Conservation (phyloP, 768 basidiomycete species). For the Phaeotremella skinneri region DNA sequence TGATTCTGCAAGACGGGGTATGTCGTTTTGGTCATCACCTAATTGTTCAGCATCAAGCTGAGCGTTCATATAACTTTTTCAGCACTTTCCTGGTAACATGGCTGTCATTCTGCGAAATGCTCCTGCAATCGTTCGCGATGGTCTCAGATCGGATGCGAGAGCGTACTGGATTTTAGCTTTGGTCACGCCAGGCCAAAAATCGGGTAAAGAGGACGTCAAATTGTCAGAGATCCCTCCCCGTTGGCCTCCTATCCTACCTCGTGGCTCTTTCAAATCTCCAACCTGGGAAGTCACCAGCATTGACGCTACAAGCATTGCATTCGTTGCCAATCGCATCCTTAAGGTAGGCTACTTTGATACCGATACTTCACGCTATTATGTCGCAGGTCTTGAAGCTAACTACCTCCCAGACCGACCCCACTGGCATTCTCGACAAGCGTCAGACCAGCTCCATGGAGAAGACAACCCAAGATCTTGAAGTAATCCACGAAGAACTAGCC, state of each 20-base stretch:
- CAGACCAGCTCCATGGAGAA: slow-evolving; percentile 61
- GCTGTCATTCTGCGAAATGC: slow-evolving; percentile 66
- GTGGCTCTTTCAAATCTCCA: slow-evolving; percentile 56
- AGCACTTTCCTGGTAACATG: slow-evolving; percentile 74
- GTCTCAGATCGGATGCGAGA: slow-evolving; percentile 36
- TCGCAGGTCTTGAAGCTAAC: background rate
- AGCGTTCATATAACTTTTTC: background rate
- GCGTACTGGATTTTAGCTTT: slow-evolving; percentile 70
- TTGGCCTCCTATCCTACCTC: slow-evolving; percentile 67
- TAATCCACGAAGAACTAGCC: slow-evolving; percentile 56
- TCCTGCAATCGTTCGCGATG: slow-evolving; percentile 30
- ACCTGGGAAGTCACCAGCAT: slow-evolving; percentile 69
- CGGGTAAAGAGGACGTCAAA: slow-evolving; percentile 60
- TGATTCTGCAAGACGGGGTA: slow-evolving; percentile 79
- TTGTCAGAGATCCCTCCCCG: slow-evolving; percentile 63
- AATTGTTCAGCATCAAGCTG: background rate
- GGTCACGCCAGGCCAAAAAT: slow-evolving; percentile 65
- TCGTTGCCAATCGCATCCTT: slow-evolving; percentile 67
- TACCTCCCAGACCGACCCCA: slow-evolving; percentile 27
- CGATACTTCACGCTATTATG: slow-evolving; percentile 12
- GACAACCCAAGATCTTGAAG: slow-evolving; percentile 54
- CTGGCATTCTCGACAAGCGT: slow-evolving; percentile 58
- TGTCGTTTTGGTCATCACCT: slow-evolving; percentile 36
- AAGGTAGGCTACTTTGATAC: slow-evolving; percentile 59
- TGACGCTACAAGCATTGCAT: slow-evolving; percentile 67